Evolutionary conservation across 805 yeast genomes (phyloP).

Genomic region (Brettanomyces anomalus): DNA sequence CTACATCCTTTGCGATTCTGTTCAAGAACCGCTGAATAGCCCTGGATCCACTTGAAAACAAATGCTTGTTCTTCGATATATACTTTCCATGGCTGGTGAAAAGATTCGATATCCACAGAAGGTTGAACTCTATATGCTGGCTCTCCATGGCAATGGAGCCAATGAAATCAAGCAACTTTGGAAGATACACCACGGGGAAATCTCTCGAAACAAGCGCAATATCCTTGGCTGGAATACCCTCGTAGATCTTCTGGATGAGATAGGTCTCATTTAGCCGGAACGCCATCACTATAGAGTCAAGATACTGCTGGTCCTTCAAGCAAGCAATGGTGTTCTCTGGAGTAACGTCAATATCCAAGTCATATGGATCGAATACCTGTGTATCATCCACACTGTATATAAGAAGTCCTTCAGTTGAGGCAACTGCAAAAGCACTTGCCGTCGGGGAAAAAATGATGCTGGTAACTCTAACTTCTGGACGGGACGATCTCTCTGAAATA

Average conservation of each 20-base stretch:
- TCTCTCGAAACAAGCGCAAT: constrained; percentile 57
- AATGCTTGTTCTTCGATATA: constrained; percentile 52
- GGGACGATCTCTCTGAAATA: constrained; percentile 59
- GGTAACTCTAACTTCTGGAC: constrained; percentile 80
- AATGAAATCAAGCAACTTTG: constrained; percentile 57
- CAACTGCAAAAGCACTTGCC: constrained; percentile 83
- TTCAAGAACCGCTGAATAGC: constrained; percentile 68
- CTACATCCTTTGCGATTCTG: constrained; percentile 68
- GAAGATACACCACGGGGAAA: constrained; percentile 70
- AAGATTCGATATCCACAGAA: constrained; percentile 70
- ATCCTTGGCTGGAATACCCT: constrained; percentile 61
- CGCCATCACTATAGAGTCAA: constrained; percentile 83
- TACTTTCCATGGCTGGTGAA: constrained; percentile 70
- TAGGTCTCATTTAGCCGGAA: constrained; percentile 81
- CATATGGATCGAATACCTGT: constrained; percentile 85
- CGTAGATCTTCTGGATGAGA: constrained; percentile 66
- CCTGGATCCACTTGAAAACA: constrained; percentile 56
- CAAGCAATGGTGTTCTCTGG: constrained; percentile 64
- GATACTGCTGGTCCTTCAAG: constrained; percentile 50
- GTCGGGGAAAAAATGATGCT: constrained; percentile 82
- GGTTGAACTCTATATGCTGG: constrained; percentile 76
- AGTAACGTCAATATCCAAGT: constrained; percentile 86
- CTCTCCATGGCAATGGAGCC: constrained; percentile 60
- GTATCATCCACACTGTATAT: constrained; percentile 72
- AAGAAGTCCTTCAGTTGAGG: constrained; percentile 88